These are phyloP conservation scores for Scheffersomyces coipomensis DNA, from an alignment of 805 yeast genomes.

Conservation along the genomic window DNA sequence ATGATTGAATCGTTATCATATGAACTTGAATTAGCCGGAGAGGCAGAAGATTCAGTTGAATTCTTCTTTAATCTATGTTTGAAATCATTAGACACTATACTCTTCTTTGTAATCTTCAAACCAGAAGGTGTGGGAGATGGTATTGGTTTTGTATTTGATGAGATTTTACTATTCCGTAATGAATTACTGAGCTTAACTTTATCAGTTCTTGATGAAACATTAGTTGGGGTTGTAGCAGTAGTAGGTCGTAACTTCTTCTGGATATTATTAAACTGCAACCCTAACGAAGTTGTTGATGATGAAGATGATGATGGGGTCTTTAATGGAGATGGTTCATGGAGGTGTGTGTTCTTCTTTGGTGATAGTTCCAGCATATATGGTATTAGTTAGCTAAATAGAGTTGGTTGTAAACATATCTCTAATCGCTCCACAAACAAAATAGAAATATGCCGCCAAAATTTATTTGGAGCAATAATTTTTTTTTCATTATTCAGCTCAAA, in stretches of 20 bases:
- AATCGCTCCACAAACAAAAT: no score
- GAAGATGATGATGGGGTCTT: background rate
- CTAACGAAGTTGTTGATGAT: background rate
- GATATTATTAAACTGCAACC: background rate
- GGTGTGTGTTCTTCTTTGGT: background rate
- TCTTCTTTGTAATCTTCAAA: slow-evolving; percentile 1
- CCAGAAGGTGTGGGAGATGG: background rate
- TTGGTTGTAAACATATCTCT: no score
- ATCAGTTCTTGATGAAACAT: background rate
- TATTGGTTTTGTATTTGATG: no score
- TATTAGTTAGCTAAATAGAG: no score
- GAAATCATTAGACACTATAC: slow-evolving; percentile 7
- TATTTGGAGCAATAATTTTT: no score
- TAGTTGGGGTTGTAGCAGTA: background rate
- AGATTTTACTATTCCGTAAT: background rate
- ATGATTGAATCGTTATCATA: slow-evolving; percentile 13
- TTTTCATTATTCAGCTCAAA: no score
- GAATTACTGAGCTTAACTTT: background rate
- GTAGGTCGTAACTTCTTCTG: background rate
- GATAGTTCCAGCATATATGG: background rate
- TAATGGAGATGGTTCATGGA: background rate
- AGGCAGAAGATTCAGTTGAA: background rate
- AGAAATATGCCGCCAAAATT: no score
- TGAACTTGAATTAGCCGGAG: no score
- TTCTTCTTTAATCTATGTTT: slow-evolving; percentile 3